Base-by-base conservation (phyloP, 2,329 filamentous ascomycete genomes). In the Venturia pyrina region DNA sequence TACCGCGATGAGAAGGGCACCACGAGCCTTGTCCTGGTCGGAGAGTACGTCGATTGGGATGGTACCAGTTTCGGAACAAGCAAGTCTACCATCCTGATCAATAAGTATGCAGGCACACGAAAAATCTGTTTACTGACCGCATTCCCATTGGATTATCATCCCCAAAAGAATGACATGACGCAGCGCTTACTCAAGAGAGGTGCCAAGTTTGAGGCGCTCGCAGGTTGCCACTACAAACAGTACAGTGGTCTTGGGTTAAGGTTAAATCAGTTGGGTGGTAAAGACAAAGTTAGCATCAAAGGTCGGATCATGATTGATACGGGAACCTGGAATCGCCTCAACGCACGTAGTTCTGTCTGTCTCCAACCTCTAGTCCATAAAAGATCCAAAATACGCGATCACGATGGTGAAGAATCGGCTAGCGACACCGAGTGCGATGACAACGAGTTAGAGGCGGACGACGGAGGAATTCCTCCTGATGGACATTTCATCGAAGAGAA, bases 301-400 rank as follows among this genome's bases (percentile, higher is more conserved):
- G 79, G 80, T 41, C 76, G 81, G 24, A 78, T 85, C 34, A 78
- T 84, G 53, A 79, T 85, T 59, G 82, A 85, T 67, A 77, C 78
- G 0, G 77, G 81, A 43, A 79, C 78, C n/a, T 81, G 61, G 56
- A 68, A 66, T 24, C 59, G 66, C 15, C 68, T 68, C 60, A 64
- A 67, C 28, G 46, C 66, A 4, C 65, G 64, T 41, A 41, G 32
- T 48, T 56, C 64, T 50, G 43, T 65, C 8, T 65, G 62, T 24
- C 53, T 65, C 34, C 40, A 57, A 6, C 50, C 64, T 5, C 19
- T 62, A 15, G n/a, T 11, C 8, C 21, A 44, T 19, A 61, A 61
- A 2, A 56, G 62, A 13, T 21, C 53, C 6, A 13, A 50, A 19
- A 40, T 43, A 13, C 32, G 24, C n/a, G 53, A 21, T 21, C 41